phyloP scores from a whole-genome alignment of 768 basidiomycete species.

The Rhizopogon vesiculosus region DNA sequence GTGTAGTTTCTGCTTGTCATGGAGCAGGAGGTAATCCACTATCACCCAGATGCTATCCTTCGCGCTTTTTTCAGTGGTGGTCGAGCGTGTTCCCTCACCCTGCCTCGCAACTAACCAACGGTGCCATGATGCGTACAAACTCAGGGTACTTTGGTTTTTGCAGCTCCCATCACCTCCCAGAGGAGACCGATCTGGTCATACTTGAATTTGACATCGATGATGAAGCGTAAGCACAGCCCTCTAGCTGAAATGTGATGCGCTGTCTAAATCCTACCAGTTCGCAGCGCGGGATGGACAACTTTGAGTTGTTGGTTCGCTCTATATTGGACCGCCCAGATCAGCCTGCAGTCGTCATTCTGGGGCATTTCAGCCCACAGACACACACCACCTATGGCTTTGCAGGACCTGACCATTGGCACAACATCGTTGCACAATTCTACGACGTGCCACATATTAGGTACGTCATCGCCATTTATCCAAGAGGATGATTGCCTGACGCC shows the following conservation, averaged over 20 bases:
- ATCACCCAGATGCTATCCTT: conserved; percentile 82
- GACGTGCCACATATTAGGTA: conserved; percentile 89
- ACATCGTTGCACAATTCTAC: conserved; percentile 91
- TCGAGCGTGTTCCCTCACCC: conserved; percentile 97
- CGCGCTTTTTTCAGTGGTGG: conserved; percentile 98
- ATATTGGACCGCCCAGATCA: conserved; percentile 85
- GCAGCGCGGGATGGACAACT: conserved; percentile 68
- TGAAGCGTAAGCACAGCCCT: conserved; percentile 53
- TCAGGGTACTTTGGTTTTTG: conserved; percentile 96
- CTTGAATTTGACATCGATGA: conserved; percentile 94
- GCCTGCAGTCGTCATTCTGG: conserved; percentile 91
- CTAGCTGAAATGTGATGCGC: not conserved
- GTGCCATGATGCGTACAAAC: conserved; percentile 88
- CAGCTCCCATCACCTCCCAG: conserved; percentile 89
- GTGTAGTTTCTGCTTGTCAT: conserved; percentile 86
- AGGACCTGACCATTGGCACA: conserved; percentile 89
- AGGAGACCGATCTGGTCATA: conserved; percentile 90
- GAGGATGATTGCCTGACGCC: not conserved
- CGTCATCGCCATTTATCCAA: conserved; percentile 6
- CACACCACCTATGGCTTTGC: conserved; percentile 77
- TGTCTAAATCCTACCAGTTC: conserved; percentile 42
- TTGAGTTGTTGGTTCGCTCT: conserved; percentile 90
- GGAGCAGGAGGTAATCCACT: conserved; percentile 91
- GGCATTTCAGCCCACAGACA: conserved; percentile 88
- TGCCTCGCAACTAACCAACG: conserved; percentile 96